phyloP scores from a whole-genome alignment of 169 alveolate genomes.

The Pseudocohnilembus persalinus region DNA sequence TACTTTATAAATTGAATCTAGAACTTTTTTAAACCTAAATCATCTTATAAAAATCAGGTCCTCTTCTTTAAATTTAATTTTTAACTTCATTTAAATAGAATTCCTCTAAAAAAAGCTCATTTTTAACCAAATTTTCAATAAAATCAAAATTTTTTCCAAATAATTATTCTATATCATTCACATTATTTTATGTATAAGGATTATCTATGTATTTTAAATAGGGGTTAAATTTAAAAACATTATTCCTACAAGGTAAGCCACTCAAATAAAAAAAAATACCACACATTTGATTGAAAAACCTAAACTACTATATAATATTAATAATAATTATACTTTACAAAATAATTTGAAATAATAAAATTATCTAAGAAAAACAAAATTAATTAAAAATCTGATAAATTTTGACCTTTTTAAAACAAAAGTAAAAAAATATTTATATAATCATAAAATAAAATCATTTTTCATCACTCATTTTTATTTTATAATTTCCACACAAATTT shows the following conservation, averaged over 20 bases:
- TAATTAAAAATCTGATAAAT: too few relatives aligned
- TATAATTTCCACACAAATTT: too few relatives aligned
- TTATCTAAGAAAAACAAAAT: too few relatives aligned
- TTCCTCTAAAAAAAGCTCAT: background rate
- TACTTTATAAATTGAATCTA: background rate
- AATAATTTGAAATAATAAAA: too few relatives aligned
- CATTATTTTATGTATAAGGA: slow-evolving; percentile 6
- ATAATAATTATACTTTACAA: too few relatives aligned
- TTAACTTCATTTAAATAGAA: background rate
- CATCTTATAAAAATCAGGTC: slow-evolving; percentile 10
- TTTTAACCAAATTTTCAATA: slow-evolving; percentile 4
- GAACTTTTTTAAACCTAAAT: background rate
- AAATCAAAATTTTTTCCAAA: slow-evolving; percentile 11
- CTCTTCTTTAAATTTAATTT: slow-evolving; percentile 7
- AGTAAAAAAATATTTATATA: too few relatives aligned
- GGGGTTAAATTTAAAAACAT: slow-evolving; percentile 9
- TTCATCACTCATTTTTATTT: too few relatives aligned
- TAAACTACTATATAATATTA: too few relatives aligned
- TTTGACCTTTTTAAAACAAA: too few relatives aligned
- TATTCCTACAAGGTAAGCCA: background rate
- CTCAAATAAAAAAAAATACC: slow-evolving; percentile 20
- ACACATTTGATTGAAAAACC: slow-evolving; percentile 10
- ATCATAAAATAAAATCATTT: too few relatives aligned
- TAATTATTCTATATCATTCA: slow-evolving; percentile 1
- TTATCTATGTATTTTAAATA: slow-evolving; percentile 11